phyloP scores from a whole-genome alignment of 2,329 filamentous ascomycete species.

The Fusarium ambrosium region DNA sequence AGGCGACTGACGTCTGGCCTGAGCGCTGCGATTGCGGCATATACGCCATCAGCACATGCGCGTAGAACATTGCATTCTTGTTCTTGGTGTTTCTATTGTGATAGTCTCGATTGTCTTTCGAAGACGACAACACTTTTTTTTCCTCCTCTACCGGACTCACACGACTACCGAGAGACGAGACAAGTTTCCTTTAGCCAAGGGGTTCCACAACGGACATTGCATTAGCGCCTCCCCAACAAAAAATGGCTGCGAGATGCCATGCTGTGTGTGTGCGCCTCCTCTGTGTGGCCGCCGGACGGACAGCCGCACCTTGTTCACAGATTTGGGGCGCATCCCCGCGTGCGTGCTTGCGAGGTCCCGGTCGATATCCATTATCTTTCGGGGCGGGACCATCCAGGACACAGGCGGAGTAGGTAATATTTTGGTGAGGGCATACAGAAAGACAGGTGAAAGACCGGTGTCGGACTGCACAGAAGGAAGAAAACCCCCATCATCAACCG shows the following conservation, averaged over 20 bases:
- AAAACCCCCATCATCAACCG: neutral
- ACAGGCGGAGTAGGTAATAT: neutral
- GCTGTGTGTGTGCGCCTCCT: neutral
- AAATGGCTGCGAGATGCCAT: conserved; percentile 29
- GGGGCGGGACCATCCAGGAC: neutral
- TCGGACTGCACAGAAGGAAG: neutral
- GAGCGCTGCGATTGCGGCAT: neutral
- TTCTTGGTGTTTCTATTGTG: neutral
- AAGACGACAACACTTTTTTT: neutral
- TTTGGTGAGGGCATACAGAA: neutral
- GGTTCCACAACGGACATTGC: conserved; percentile 40
- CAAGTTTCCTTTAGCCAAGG: conserved; percentile 15
- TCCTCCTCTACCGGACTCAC: neutral
- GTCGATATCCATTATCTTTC: neutral
- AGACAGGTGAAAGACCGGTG: neutral
- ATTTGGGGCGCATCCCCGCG: conserved; percentile 36
- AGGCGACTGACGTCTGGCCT: neutral
- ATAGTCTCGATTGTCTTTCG: neutral
- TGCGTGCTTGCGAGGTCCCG: conserved; percentile 14
- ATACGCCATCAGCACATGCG: neutral
- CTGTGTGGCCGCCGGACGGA: neutral
- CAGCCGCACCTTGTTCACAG: conserved; percentile 36
- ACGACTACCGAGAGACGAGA: conserved; percentile 1
- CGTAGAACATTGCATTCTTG: neutral
- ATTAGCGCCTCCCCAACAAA: conserved; percentile 51